A percentile compares a stretch with the other conserved stretches of the same genome.
phyloP scores from a whole-genome alignment of 331 rosid species.

The Quercus lobata region DNA sequence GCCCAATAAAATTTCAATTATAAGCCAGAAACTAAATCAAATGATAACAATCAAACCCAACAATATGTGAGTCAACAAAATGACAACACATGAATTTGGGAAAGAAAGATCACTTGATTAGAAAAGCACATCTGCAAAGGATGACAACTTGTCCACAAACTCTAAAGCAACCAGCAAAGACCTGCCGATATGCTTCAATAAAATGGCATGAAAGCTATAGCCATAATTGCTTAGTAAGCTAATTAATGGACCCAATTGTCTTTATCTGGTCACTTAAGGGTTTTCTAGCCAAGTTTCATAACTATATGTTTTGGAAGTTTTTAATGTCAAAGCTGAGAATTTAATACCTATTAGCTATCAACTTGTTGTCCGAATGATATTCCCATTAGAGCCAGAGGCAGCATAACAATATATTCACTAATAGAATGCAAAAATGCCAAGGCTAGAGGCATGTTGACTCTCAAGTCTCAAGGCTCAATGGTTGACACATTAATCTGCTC shows the following conservation, averaged over 20 bases:
- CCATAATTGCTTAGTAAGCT: background rate
- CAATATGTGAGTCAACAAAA: background rate
- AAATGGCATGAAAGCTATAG: background rate
- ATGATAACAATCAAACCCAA: background rate
- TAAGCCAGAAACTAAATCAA: background rate
- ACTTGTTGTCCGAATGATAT: too few species aligned
- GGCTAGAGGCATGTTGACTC: too few species aligned
- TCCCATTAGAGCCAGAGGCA: too few species aligned
- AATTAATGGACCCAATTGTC: constrained; percentile 25
- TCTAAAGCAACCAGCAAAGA: constrained; percentile 61
- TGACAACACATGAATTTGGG: background rate
- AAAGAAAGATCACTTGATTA: background rate
- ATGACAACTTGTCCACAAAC: constrained; percentile 34
- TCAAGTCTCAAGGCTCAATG: too few species aligned
- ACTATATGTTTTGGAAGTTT: constrained; percentile 29
- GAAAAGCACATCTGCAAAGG: background rate
- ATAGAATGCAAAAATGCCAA: too few species aligned
- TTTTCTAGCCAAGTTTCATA: constrained; percentile 36
- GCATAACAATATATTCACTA: too few species aligned
- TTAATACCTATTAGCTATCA: too few species aligned
- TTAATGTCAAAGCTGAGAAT: constrained; percentile 30
- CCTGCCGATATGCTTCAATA: constrained; percentile 26
- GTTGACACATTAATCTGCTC: too few species aligned
- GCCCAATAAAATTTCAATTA: background rate
- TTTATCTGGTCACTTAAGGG: constrained; percentile 57